Evolutionary conservation across 1,139 yeast genomes (phyloP).

Genomic region (Nematodospora anomalae): DNA sequence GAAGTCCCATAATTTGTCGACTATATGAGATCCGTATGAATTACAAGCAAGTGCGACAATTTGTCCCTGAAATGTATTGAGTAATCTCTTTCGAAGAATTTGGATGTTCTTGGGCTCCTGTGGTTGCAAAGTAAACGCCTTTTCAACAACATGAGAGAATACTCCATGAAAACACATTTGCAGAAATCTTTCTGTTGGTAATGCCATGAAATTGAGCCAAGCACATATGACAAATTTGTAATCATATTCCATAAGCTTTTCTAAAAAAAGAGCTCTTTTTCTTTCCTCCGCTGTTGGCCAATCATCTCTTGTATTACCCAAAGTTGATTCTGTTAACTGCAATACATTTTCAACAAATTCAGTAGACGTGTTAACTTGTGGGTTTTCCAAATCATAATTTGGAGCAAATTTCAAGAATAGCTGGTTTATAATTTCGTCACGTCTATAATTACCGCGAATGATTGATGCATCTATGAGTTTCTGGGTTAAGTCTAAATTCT

Average conservation of each 20-base stretch:
- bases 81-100: conserved; percentile 62
- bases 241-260: conserved; percentile 69
- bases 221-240: conserved; percentile 55
- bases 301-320: conserved; percentile 80
- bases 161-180: conserved; percentile 87
- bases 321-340: conserved; percentile 64
- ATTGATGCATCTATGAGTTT: conserved; percentile 69
- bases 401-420: conserved; percentile 62
- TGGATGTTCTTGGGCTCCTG: conserved; percentile 52
- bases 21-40: conserved; percentile 89
- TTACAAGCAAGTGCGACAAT: conserved; percentile 70
- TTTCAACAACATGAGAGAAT: conserved; percentile 81
- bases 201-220: conserved; percentile 58
- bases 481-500: conserved; percentile 70
- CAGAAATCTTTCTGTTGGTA: conserved; percentile 57
- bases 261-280: conserved; percentile 73
- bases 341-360: conserved; percentile 64
- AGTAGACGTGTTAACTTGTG: conserved; percentile 42
- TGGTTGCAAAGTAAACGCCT: conserved; percentile 44
- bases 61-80: conserved; percentile 60
- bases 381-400: conserved; percentile 36
- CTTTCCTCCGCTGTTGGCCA: conserved; percentile 93
- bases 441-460: conserved; percentile 56
- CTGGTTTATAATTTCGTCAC: conserved; percentile 63
- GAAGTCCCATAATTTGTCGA: conserved; percentile 81